Conservation (phyloP, 2,329 filamentous ascomycete genomes). For the Rachicladosporium sp. region DNA sequence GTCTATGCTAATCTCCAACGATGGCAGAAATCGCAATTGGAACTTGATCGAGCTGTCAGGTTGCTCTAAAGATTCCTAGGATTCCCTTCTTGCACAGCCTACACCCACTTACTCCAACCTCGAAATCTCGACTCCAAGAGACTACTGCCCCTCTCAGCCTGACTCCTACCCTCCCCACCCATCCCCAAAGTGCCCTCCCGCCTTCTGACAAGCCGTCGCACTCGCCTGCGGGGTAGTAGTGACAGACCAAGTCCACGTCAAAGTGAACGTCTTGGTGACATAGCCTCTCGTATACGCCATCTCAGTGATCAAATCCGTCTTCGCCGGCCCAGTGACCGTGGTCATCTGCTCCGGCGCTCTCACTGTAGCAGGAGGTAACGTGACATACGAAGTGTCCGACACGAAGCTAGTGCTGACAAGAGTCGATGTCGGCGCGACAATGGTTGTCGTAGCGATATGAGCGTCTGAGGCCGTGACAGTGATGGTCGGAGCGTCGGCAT, state of each 20-base stretch:
- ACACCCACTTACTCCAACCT: too few relatives aligned
- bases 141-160: too few relatives aligned
- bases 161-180: too few relatives aligned
- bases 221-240: slow-evolving; percentile 26
- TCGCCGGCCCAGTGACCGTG: slow-evolving; percentile 25
- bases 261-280: slow-evolving; percentile 22
- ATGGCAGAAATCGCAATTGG: too few relatives aligned
- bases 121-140: too few relatives aligned
- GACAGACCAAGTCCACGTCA: slow-evolving; percentile 19
- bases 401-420: slow-evolving; percentile 1
- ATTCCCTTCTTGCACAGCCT: too few relatives aligned
- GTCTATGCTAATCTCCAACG: too few relatives aligned
- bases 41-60: too few relatives aligned
- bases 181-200: slow-evolving; percentile 21
- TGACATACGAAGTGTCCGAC: slow-evolving; percentile 12
- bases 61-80: too few relatives aligned
- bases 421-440: slow-evolving; percentile 1
- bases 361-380: slow-evolving; percentile 25
- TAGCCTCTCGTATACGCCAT: slow-evolving; percentile 17
- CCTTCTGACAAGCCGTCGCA: slow-evolving; percentile 22
- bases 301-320: slow-evolving; percentile 21
- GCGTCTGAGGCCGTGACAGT: slow-evolving; percentile 22
- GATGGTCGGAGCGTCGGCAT: slow-evolving; percentile 24
- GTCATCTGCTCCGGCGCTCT: slow-evolving; percentile 22
- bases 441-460: slow-evolving; percentile 21